A percentile compares a stretch with the other conserved stretches of the same genome.
phyloP scores from a whole-genome alignment of 768 basidiomycete genomes.

The Lepiota venenata region DNA sequence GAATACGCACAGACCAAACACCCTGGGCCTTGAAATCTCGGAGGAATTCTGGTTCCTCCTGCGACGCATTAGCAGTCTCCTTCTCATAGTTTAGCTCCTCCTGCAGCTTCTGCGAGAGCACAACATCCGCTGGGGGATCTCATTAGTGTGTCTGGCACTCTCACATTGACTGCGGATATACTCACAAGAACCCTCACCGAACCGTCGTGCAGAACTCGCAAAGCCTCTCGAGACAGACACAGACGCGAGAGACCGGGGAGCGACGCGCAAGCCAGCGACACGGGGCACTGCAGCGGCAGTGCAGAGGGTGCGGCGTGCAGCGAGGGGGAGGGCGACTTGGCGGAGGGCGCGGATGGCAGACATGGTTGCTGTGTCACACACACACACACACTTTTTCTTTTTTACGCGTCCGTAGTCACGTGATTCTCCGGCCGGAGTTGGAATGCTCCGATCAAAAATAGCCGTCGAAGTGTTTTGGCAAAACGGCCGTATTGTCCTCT shows the following conservation, averaged over 20 bases:
- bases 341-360: conserved; percentile 62
- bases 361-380: conserved; percentile 33
- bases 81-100: conserved; percentile 88
- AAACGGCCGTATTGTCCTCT: too few species aligned
- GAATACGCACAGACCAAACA: conserved; percentile 68
- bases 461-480: too few species aligned
- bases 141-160: neutral
- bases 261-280: conserved; percentile 25
- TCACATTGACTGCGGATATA: conserved; percentile 11
- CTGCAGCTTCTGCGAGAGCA: conserved; percentile 68
- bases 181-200: conserved; percentile 46
- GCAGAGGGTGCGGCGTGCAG: conserved; percentile 32
- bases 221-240: conserved; percentile 33
- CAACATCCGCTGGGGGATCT: conserved; percentile 56
- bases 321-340: conserved; percentile 40
- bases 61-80: conserved; percentile 40
- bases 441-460: too few species aligned
- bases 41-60: conserved; percentile 66
- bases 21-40: conserved; percentile 68
- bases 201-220: conserved; percentile 39
- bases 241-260: conserved; percentile 17
- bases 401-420: neutral
- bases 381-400: too few species aligned
- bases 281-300: conserved; percentile 18
- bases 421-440: too few species aligned